Conservation (phyloP, 176 grass and related monocot species). For the Eleusine coracana region DNA sequence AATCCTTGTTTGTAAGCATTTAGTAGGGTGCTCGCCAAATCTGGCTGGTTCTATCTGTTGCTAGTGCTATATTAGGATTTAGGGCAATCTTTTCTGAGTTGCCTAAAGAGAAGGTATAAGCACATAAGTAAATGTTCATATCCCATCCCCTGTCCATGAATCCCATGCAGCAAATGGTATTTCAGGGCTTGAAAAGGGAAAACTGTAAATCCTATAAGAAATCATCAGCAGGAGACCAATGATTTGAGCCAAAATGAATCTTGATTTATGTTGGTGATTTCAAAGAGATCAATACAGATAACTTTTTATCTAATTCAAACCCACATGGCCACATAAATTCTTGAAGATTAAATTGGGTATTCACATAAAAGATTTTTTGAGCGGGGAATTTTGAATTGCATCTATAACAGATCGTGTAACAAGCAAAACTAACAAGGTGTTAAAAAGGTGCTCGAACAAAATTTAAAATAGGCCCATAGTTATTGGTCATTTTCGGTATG, state of each 20-base stretch:
- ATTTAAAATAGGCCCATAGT: background rate
- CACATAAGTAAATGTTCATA: background rate
- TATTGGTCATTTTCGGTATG: background rate
- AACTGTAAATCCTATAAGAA: background rate
- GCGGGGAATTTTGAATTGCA: background rate
- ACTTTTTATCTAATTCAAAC: background rate
- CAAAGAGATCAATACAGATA: background rate
- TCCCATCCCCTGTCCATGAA: background rate
- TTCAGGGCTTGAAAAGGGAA: background rate
- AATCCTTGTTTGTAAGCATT: background rate
- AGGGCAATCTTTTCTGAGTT: background rate
- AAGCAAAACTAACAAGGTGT: no score
- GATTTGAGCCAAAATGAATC: background rate
- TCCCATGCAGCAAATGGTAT: background rate
- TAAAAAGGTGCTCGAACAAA: background rate
- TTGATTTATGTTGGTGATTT: background rate
- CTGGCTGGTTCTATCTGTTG: background rate
- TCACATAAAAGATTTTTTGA: background rate
- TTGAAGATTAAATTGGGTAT: background rate
- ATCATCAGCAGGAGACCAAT: background rate
- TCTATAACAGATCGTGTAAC: no score
- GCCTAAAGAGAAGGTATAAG: background rate
- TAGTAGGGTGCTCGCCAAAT: background rate
- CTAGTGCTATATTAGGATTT: slow-evolving; percentile 7
- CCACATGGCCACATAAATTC: background rate